phyloP scores from a whole-genome alignment of 176 grass and related monocot genomes.

The Carex scoparia region DNA sequence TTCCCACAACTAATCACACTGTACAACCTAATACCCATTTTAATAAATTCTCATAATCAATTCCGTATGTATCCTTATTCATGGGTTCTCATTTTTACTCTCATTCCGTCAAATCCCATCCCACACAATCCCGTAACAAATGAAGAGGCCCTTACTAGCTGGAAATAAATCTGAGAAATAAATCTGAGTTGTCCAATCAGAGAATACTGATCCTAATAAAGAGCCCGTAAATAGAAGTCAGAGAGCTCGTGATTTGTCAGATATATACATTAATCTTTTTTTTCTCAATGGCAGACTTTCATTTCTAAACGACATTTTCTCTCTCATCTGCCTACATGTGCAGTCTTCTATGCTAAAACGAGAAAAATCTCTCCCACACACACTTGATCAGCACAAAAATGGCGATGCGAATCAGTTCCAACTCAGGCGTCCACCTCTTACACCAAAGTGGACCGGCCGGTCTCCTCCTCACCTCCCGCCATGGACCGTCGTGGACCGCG shows the following conservation, averaged over 20 bases:
- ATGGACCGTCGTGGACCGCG: neutral
- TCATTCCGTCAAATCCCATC: too few relatives aligned
- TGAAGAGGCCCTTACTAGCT: too few relatives aligned
- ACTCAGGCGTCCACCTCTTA: neutral
- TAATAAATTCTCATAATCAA: too few relatives aligned
- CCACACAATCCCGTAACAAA: too few relatives aligned
- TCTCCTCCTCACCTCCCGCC: neutral
- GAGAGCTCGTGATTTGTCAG: neutral
- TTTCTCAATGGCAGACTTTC: neutral
- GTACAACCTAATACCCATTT: too few relatives aligned
- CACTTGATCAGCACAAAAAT: neutral
- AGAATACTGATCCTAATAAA: too few relatives aligned
- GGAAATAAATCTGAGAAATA: too few relatives aligned
- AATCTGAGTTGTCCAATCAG: too few relatives aligned
- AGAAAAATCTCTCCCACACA: neutral
- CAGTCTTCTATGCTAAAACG: neutral
- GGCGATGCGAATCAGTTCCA: slow-evolving; percentile 1
- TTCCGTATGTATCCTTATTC: too few relatives aligned
- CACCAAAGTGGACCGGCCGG: neutral
- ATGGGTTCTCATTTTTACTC: too few relatives aligned
- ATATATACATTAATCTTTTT: neutral
- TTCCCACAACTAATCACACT: too few relatives aligned
- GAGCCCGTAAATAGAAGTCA: too few relatives aligned
- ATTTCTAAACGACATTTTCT: neutral
- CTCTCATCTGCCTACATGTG: neutral